Percentiles rank a stretch among this genome's conserved stretches.
Evolutionary conservation across 306 rosid genomes (phyloP).

Genomic region (Benincasa hispida): DNA sequence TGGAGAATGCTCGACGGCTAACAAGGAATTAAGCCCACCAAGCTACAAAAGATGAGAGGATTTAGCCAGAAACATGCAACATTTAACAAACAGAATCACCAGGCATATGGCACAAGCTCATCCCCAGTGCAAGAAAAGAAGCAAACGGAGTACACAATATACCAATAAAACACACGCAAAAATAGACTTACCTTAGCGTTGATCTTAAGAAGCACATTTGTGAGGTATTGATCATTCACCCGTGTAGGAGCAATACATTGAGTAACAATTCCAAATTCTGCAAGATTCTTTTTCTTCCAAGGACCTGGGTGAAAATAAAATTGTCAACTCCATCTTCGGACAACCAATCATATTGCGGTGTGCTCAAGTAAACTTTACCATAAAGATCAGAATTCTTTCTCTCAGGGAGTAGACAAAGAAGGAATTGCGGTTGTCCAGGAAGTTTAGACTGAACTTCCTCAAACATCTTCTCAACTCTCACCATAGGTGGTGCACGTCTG

Average conservation of each 20-base stretch:
- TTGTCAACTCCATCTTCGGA: background rate
- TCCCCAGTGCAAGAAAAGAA: background rate
- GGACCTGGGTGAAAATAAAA: constrained; percentile 40
- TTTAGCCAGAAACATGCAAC: background rate
- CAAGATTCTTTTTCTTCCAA: constrained; percentile 71
- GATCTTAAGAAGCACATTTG: constrained; percentile 73
- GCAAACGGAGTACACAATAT: background rate
- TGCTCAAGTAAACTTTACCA: constrained; percentile 27
- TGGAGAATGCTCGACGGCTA: constrained; percentile 48
- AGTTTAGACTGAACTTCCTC: constrained; percentile 47
- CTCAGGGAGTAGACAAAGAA: constrained; percentile 82
- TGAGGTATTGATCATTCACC: constrained; percentile 79
- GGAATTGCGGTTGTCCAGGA: constrained; percentile 59
- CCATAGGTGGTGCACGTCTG: constrained; percentile 67
- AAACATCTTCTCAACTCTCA: constrained; percentile 77
- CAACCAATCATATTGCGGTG: background rate
- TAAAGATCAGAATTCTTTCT: constrained; percentile 84
- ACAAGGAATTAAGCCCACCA: constrained; percentile 77
- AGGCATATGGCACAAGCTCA: background rate
- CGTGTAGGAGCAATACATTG: constrained; percentile 77
- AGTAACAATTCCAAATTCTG: constrained; percentile 64
- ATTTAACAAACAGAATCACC: background rate
- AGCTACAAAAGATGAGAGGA: constrained; percentile 33
- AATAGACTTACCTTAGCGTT: constrained; percentile 62
- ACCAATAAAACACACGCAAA: background rate